Base-by-base conservation (phyloP, 305 asterid genomes). In the Rubia tinctorum region DNA sequence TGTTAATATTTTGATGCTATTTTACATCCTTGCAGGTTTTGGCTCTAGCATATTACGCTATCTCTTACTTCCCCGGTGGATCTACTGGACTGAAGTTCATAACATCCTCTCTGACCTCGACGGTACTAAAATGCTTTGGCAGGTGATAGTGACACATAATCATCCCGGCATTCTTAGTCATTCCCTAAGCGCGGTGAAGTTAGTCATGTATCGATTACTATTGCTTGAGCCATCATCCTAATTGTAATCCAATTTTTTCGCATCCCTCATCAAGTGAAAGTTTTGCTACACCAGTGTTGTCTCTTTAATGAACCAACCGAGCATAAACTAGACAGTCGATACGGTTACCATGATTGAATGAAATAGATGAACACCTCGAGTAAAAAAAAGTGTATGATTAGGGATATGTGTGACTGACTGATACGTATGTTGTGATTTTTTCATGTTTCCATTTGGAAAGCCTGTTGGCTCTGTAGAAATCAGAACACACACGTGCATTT, bases 51-150 rank as follows among this genome's bases (percentile, higher is more conserved):
- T 91, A 93, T 85, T 93, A 93, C 66, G 89, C 91, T 11, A 82
- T 93, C 69, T 93, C 98, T 40, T 93, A 93, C 86, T 93, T 93
- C 77, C 98, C 98, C 8, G 98, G 98, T 71, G 98, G 98, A 79
- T 89, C 96, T 59, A 69, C 96, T 39, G 98, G 98, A 80, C 79
- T 93, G 81, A 93, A 89, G 87, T 93, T 93, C 79, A 71, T 93
- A 58, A 75, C 93, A 30, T 89, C 98, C 13, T 93, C 96, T 61
- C 79, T 91, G 85, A 85, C 89, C 34, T 87, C 97, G 62, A 78
- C 96, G 23, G 49, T 91, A 37, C 40, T 84, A 80, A 89, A 76
- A 80, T 89, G 96, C 85, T 87, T 93, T 64, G 97, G 97, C 72
- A 84, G 95, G 80, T 91, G 89, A 90, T 83, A 23, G 39, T 61